Conservation (phyloP, 768 basidiomycete species). For the Pleurotus tuoliensis region DNA sequence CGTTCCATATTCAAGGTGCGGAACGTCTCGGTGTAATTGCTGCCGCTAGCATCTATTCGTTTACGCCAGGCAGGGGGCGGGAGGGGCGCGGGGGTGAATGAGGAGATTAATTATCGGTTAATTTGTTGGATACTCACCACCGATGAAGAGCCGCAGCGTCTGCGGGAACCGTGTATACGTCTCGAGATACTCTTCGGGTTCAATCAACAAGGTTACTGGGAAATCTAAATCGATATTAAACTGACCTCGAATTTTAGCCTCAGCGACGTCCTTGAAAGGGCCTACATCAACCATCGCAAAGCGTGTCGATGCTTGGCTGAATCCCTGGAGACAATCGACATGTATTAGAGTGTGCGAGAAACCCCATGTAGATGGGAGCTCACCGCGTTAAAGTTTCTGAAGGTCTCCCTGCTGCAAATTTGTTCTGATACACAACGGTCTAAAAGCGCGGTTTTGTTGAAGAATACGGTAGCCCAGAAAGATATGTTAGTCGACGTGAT, state of each 20-base stretch:
- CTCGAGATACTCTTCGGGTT: conserved; percentile 57
- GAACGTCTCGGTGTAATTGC: conserved; percentile 54
- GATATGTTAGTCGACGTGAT: conserved; percentile 56
- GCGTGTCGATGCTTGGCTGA: conserved; percentile 70
- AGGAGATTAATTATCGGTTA: neutral
- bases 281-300: conserved; percentile 72
- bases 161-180: conserved; percentile 71
- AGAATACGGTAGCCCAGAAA: conserved; percentile 73
- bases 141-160: conserved; percentile 70
- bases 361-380: conserved; percentile 10
- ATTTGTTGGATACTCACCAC: conserved; percentile 37
- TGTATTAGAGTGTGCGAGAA: neutral
- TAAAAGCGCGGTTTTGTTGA: conserved; percentile 56
- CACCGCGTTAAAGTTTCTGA: conserved; percentile 63
- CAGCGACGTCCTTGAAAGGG: conserved; percentile 53
- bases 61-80: conserved; percentile 6
- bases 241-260: conserved; percentile 69
- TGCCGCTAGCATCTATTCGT: conserved; percentile 51
- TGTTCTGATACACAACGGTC: conserved; percentile 47
- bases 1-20: conserved; percentile 55
- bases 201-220: neutral
- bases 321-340: conserved; percentile 38
- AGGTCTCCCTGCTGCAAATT: conserved; percentile 60
- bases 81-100: too few species aligned
- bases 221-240: neutral